Evolutionary conservation across 139 green algal genomes (phyloP).

Genomic region (Chlorella sorokiniana): DNA sequence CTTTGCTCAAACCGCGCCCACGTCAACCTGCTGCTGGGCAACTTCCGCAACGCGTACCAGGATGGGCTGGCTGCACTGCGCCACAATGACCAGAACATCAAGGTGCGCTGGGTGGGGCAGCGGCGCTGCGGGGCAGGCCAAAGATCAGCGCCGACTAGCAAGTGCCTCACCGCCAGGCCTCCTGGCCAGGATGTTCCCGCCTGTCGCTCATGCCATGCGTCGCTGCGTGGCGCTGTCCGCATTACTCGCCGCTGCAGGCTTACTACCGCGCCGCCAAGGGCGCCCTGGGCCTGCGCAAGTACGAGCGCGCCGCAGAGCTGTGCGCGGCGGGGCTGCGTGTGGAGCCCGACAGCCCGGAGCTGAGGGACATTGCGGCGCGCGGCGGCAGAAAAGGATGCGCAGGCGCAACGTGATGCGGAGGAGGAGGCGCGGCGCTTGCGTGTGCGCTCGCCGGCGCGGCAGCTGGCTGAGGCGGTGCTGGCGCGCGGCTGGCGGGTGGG

Average conservation of each 20-base stretch:
- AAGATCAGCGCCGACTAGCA: neutral
- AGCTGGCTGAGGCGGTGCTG: conserved; percentile 49
- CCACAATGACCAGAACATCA: conserved; percentile 61
- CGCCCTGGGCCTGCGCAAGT: conserved; percentile 67
- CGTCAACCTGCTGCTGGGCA: conserved; percentile 78
- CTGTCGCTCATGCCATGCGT: neutral
- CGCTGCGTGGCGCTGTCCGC: neutral
- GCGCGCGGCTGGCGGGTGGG: conserved; percentile 56
- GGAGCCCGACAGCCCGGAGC: conserved; percentile 68
- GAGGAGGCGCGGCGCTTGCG: conserved; percentile 28
- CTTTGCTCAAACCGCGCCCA: conserved; percentile 81
- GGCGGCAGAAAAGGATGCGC: conserved; percentile 14
- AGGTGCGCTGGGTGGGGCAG: conserved; percentile 47
- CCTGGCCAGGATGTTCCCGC: too few relatives aligned
- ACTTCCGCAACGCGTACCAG: conserved; percentile 74
- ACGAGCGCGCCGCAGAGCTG: conserved; percentile 49
- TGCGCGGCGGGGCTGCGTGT: conserved; percentile 58
- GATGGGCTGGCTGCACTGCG: conserved; percentile 58
- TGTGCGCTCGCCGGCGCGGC: conserved; percentile 38
- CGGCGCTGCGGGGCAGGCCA: neutral
- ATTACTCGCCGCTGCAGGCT: conserved; percentile 39
- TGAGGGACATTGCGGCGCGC: conserved; percentile 39
- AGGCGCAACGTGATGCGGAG: conserved; percentile 13
- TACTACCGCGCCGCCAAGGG: conserved; percentile 77
- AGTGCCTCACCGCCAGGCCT: neutral